Conservation (phyloP, 148 eudicot species). For the Amaranthus palmeri region DNA sequence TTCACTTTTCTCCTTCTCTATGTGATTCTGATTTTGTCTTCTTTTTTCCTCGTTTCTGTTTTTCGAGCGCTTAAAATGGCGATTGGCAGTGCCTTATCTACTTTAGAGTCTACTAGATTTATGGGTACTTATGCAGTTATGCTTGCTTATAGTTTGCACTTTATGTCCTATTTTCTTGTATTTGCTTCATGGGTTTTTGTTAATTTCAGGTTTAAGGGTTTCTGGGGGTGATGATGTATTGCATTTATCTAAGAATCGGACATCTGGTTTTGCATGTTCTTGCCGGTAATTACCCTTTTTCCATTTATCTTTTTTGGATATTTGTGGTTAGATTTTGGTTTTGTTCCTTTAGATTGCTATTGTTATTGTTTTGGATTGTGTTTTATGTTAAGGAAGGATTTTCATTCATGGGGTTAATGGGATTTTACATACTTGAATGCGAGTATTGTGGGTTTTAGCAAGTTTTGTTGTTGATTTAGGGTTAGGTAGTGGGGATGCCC, state of each 20-base stretch:
- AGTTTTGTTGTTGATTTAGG: background rate
- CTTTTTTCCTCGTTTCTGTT: background rate
- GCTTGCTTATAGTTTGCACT: background rate
- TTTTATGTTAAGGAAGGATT: background rate
- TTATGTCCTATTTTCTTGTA: background rate
- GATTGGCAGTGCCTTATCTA: conserved; percentile 31
- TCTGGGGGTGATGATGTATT: conserved; percentile 28
- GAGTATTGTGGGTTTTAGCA: background rate
- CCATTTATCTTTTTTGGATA: background rate
- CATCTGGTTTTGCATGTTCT: conserved; percentile 7
- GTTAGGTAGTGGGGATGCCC: background rate
- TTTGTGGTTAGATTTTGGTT: background rate
- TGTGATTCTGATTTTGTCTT: background rate
- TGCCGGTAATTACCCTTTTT: conserved; percentile 16
- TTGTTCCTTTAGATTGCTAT: background rate
- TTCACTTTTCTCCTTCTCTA: background rate
- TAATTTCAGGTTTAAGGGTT: conserved; percentile 27
- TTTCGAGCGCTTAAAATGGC: conserved; percentile 18
- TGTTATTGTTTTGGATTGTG: background rate
- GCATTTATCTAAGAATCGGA: conserved; percentile 19
- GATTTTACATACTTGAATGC: background rate
- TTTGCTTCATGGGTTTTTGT: background rate
- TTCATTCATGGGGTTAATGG: background rate
- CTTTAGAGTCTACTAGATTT: conserved; percentile 24
- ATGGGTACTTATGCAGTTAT: conserved; percentile 23